Evolutionary conservation across 805 yeast genomes (phyloP).

Genomic region (Sugiyamaella valdiviana): DNA sequence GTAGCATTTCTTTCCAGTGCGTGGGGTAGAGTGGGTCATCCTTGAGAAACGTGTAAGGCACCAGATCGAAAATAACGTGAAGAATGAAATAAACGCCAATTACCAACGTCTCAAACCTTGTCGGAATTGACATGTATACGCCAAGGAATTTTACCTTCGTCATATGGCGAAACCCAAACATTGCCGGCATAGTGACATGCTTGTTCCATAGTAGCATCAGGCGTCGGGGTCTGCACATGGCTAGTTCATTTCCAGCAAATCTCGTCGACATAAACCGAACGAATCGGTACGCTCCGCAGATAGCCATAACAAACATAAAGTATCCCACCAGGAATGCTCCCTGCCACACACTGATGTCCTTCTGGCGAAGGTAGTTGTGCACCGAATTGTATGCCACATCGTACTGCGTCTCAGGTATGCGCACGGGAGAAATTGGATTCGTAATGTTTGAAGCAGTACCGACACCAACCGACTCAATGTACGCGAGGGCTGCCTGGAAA

Average conservation of each 20-base stretch:
- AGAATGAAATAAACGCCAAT: constrained; percentile 37
- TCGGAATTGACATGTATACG: constrained; percentile 38
- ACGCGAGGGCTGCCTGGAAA: constrained; percentile 10
- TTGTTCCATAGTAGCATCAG: constrained; percentile 23
- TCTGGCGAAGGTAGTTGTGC: constrained; percentile 20
- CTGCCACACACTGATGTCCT: constrained; percentile 27
- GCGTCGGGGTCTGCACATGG: constrained; percentile 20
- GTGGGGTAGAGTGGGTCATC: constrained; percentile 36
- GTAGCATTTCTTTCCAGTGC: constrained; percentile 33
- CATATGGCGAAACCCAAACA: constrained; percentile 31
- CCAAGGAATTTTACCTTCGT: constrained; percentile 20
- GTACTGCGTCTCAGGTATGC: constrained; percentile 8
- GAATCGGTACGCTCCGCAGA: constrained; percentile 11
- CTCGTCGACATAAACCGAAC: constrained; percentile 13
- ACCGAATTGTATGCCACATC: constrained; percentile 9
- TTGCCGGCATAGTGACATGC: constrained; percentile 34
- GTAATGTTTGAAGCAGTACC: constrained; percentile 2
- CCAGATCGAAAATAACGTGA: constrained; percentile 28
- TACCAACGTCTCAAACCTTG: constrained; percentile 45
- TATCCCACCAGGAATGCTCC: constrained; percentile 29
- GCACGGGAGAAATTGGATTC: constrained; percentile 8
- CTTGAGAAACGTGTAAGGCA: constrained; percentile 29
- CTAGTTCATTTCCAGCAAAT: constrained; percentile 20
- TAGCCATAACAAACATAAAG: constrained; percentile 26
- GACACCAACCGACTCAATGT: constrained; percentile 14